Percentiles rank a stretch among this genome's conserved stretches.
Conservation (phyloP, 805 yeast genomes). For the Cephaloascus albidus region DNA sequence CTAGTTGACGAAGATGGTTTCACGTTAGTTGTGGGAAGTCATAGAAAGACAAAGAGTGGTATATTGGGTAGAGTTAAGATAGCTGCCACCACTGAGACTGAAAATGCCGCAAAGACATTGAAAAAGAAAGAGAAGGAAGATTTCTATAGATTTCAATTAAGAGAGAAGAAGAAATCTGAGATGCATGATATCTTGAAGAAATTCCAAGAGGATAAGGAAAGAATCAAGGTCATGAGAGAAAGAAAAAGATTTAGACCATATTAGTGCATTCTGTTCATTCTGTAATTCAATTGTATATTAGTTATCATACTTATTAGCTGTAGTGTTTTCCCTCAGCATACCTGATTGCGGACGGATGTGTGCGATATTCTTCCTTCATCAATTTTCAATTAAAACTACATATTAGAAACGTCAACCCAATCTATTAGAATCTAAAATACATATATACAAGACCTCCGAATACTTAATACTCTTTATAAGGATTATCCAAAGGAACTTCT, state of each 20-base stretch:
- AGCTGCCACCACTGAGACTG: constrained; percentile 25
- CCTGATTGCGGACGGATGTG: too few relatives aligned
- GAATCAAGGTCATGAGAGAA: constrained; percentile 68
- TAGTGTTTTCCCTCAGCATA: too few relatives aligned
- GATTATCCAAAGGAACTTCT: constrained; percentile 19
- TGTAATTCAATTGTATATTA: too few relatives aligned
- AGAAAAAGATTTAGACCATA: constrained; percentile 83
- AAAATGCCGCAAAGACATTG: constrained; percentile 36
- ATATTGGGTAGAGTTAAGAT: constrained; percentile 46
- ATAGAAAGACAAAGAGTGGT: constrained; percentile 72
- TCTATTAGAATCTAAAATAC: too few relatives aligned
- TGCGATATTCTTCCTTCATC: too few relatives aligned
- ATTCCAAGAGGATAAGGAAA: constrained; percentile 87
- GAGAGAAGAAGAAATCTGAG: constrained; percentile 87
- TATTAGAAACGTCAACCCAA: too few relatives aligned
- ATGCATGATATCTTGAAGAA: constrained; percentile 79
- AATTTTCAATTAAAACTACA: too few relatives aligned
- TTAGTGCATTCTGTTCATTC: too few relatives aligned
- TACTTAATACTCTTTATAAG: constrained; percentile 20
- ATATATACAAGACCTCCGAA: not conserved
- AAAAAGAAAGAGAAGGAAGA: constrained; percentile 77
- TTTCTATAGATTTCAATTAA: constrained; percentile 91
- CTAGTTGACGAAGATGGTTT: constrained; percentile 91
- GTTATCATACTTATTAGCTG: too few relatives aligned
- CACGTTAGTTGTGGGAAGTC: constrained; percentile 81